Percentiles rank a stretch among this genome's conserved stretches.
phyloP scores from a whole-genome alignment of 208 protist genomes.

The Leishmania lainsoni region DNA sequence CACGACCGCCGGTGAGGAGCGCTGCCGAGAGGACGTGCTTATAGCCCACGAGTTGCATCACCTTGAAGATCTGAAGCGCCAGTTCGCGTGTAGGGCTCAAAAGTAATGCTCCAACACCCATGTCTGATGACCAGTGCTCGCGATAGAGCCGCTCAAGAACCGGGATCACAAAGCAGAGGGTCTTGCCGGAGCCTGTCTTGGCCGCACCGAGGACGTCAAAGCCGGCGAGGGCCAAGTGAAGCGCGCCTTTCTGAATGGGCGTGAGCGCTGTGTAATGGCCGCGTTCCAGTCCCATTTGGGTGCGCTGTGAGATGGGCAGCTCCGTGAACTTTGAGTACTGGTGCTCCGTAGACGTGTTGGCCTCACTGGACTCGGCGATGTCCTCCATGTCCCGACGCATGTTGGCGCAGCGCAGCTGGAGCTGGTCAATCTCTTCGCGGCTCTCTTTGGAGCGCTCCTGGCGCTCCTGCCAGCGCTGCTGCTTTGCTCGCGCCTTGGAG shows the following conservation, averaged over 20 bases:
- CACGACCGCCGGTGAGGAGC: constrained; percentile 98
- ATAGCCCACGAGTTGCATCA: constrained; percentile 94
- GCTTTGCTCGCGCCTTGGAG: constrained; percentile 52
- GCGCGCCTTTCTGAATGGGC: constrained; percentile 95
- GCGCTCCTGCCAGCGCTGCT: constrained; percentile 78
- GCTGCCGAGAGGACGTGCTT: constrained; percentile 95
- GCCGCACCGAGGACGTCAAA: constrained; percentile 98
- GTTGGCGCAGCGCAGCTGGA: constrained; percentile 42
- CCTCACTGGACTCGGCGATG: constrained; percentile 42
- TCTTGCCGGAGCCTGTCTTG: constrained; percentile 99
- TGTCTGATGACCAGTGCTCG: constrained; percentile 85
- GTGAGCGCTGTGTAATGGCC: constrained; percentile 95
- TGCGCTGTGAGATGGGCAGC: constrained; percentile 92
- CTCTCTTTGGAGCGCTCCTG: constrained; percentile 81
- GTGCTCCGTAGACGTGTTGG: constrained; percentile 52
- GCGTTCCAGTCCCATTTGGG: constrained; percentile 89
- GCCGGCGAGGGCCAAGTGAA: constrained; percentile 95
- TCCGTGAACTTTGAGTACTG: constrained; percentile 73
- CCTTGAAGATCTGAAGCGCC: constrained; percentile 99
- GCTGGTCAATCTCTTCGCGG: constrained; percentile 66
- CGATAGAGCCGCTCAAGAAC: constrained; percentile 94
- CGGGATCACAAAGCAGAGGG: constrained; percentile 98
- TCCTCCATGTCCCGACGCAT: constrained; percentile 55
- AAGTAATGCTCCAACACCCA: constrained; percentile 97
- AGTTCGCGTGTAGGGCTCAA: constrained; percentile 99